phyloP scores from a whole-genome alignment of 2,329 filamentous ascomycete genomes.

The Arthrobotrys entomopaga region DNA sequence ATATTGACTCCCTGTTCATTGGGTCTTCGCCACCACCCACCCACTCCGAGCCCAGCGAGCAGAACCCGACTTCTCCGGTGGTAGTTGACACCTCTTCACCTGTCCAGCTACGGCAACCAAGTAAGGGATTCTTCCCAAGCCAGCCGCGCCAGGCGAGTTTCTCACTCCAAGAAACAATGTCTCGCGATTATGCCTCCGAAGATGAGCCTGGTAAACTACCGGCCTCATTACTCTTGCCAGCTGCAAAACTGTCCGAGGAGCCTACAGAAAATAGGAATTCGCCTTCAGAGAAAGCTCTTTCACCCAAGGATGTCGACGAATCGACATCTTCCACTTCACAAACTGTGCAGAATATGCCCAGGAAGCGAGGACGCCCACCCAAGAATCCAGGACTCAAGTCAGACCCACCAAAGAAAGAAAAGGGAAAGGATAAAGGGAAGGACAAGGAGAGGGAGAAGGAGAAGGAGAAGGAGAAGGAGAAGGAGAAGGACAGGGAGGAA shows the following conservation, averaged over 20 bases:
- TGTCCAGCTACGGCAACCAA: slow-evolving; percentile 26
- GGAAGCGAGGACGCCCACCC: slow-evolving; percentile 47
- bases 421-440: slow-evolving; percentile 17
- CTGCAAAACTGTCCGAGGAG: slow-evolving; percentile 20
- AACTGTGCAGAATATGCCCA: slow-evolving; percentile 11
- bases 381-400: slow-evolving; percentile 40
- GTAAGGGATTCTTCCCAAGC: slow-evolving; percentile 42
- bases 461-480: slow-evolving; percentile 22
- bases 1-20: slow-evolving; percentile 53
- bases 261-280: slow-evolving; percentile 22
- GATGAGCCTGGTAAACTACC: slow-evolving; percentile 26
- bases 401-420: slow-evolving; percentile 24
- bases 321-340: slow-evolving; percentile 38
- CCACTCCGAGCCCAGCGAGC: slow-evolving; percentile 30
- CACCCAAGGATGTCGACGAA: slow-evolving; percentile 44
- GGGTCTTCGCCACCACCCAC: slow-evolving; percentile 51
- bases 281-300: slow-evolving; percentile 34
- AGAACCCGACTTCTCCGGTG: slow-evolving; percentile 36
- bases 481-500: slow-evolving; percentile 22
- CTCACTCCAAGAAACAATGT: slow-evolving; percentile 28
- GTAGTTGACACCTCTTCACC: slow-evolving; percentile 24
- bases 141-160: slow-evolving; percentile 32
- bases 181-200: slow-evolving; percentile 26
- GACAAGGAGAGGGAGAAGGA: slow-evolving; percentile 17
- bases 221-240: slow-evolving; percentile 7